A percentile compares a stretch with the other conserved stretches of the same genome.
These are phyloP conservation scores for Lumnitzera littorea DNA, from an alignment of 345 rosid genomes.

Conservation along the genomic window DNA sequence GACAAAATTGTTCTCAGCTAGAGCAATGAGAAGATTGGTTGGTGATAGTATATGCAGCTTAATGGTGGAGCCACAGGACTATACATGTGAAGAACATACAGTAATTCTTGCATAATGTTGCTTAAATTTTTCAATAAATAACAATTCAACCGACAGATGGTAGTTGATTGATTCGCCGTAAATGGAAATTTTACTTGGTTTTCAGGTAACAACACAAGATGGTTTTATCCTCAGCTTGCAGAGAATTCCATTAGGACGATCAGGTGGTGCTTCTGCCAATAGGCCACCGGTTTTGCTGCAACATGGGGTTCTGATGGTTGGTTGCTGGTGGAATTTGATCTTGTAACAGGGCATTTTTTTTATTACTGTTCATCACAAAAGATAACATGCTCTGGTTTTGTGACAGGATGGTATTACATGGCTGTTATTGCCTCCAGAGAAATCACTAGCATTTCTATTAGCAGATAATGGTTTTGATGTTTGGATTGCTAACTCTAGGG, in stretches of 20 bases:
- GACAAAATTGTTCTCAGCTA: conserved; percentile 4
- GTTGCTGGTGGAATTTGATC: background rate
- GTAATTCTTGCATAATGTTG: conserved; percentile 6
- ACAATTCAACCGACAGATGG: no score
- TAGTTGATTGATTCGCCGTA: background rate
- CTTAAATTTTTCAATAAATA: no score
- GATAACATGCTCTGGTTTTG: background rate
- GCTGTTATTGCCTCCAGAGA: conserved; percentile 31
- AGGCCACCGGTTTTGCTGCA: conserved; percentile 41
- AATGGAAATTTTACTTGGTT: conserved; percentile 1
- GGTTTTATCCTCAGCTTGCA: conserved; percentile 53
- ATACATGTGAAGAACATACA: conserved; percentile 28
- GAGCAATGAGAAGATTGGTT: conserved; percentile 6
- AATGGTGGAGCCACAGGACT: conserved; percentile 26
- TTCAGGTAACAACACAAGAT: conserved; percentile 49
- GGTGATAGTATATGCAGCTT: conserved; percentile 26
- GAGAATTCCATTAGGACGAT: conserved; percentile 36
- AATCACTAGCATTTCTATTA: conserved; percentile 35
- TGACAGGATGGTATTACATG: conserved; percentile 43
- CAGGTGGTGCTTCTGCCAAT: conserved; percentile 16
- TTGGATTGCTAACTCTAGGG: conserved; percentile 41
- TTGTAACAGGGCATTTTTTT: background rate
- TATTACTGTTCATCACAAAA: background rate
- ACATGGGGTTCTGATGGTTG: conserved; percentile 44
- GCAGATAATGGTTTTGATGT: conserved; percentile 49